phyloP scores from a whole-genome alignment of 1,139 yeast genomes.

The Spencermartinsiella ligniputridi region DNA sequence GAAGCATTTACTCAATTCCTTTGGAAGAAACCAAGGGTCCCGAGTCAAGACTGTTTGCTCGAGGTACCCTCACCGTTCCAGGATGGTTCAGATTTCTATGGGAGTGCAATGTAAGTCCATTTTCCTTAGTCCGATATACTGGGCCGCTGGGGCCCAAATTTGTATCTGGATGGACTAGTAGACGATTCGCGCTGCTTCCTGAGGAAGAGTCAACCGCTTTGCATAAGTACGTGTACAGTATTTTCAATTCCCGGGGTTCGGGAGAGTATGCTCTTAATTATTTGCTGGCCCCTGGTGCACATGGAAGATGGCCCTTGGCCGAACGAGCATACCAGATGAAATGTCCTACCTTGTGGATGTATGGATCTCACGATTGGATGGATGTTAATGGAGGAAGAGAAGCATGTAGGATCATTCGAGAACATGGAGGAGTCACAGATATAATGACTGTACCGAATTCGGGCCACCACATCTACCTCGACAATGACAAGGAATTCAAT shows the following conservation, averaged over 20 bases:
- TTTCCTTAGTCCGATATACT: constrained; percentile 35
- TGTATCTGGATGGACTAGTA: constrained; percentile 39
- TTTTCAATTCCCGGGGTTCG: constrained; percentile 56
- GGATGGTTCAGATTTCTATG: constrained; percentile 36
- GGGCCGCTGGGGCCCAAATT: constrained; percentile 41
- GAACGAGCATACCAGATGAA: constrained; percentile 49
- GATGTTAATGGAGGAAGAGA: constrained; percentile 65
- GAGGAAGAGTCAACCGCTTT: constrained; percentile 29
- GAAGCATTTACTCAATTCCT: constrained; percentile 30
- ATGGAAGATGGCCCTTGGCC: constrained; percentile 69
- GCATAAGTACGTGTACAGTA: constrained; percentile 57
- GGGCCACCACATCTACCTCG: constrained; percentile 78
- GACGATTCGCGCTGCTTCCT: constrained; percentile 36
- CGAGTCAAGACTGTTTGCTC: constrained; percentile 10
- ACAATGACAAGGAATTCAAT: constrained; percentile 64
- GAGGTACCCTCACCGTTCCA: constrained; percentile 12
- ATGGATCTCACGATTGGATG: constrained; percentile 89
- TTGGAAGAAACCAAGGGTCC: constrained; percentile 15
- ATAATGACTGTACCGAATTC: constrained; percentile 50
- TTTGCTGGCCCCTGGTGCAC: constrained; percentile 66
- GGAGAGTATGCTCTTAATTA: constrained; percentile 65
- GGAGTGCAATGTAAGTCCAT: constrained; percentile 40
- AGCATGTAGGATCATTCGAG: constrained; percentile 41
- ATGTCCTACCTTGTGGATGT: constrained; percentile 48
- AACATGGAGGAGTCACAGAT: constrained; percentile 31